Percentiles rank a stretch among this genome's conserved stretches.
phyloP scores from a whole-genome alignment of 2,329 filamentous ascomycete species.

The Colletotrichum aenigma region DNA sequence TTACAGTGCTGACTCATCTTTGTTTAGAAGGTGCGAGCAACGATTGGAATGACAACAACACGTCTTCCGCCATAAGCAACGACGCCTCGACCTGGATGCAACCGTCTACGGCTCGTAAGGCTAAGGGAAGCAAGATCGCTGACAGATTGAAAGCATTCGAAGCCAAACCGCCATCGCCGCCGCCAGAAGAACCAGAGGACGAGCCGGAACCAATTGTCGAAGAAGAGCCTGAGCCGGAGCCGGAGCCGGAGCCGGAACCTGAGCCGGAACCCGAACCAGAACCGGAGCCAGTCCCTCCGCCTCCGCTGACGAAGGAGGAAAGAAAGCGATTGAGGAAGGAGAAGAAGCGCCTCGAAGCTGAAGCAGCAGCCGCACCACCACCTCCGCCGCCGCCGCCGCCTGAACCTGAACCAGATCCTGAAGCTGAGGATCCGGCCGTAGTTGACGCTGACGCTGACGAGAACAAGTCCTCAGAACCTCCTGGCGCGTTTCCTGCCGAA shows the following conservation, averaged over 20 bases:
- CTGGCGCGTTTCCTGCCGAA: slow-evolving; percentile 63
- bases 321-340: slow-evolving; percentile 49
- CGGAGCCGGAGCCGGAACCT: slow-evolving; percentile 9
- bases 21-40: slow-evolving; percentile 48
- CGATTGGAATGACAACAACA: slow-evolving; percentile 42
- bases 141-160: slow-evolving; percentile 64
- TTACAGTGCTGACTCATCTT: slow-evolving; percentile 55
- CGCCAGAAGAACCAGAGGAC: slow-evolving; percentile 33
- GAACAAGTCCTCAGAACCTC: slow-evolving; percentile 44
- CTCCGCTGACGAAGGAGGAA: slow-evolving; percentile 36
- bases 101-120: slow-evolving; percentile 45
- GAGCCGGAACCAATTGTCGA: slow-evolving; percentile 19
- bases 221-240: slow-evolving; percentile 15
- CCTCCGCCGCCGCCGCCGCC: slow-evolving; percentile 22
- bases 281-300: slow-evolving; percentile 38
- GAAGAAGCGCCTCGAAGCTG: slow-evolving; percentile 36
- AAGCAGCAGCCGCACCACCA: not conserved
- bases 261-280: slow-evolving; percentile 32
- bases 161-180: slow-evolving; percentile 28
- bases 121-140: slow-evolving; percentile 56
- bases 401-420: not conserved
- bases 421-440: slow-evolving; percentile 22
- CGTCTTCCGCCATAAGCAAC: slow-evolving; percentile 37
- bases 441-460: slow-evolving; percentile 25
- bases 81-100: slow-evolving; percentile 44